Percentiles rank a stretch among this genome's conserved stretches.
These are phyloP conservation scores for Candida dubliniensis DNA, from an alignment of 1,139 yeast species.

Conservation along the genomic window DNA sequence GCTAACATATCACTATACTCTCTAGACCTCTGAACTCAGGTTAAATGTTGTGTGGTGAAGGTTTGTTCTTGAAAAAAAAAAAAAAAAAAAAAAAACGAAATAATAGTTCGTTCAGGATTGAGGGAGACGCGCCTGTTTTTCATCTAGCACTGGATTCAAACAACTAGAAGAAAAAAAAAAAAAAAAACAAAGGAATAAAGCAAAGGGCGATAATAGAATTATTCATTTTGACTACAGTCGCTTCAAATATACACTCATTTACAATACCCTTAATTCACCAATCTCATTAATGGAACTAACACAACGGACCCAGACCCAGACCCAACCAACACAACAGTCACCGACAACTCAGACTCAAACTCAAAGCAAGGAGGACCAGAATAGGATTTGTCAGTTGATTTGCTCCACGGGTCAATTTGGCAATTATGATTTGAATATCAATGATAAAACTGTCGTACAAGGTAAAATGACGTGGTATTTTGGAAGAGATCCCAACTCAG, in stretches of 20 bases:
- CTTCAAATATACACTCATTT: no score
- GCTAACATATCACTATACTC: no score
- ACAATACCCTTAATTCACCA: no score
- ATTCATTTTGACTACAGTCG: no score
- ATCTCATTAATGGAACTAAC: conserved; percentile 18
- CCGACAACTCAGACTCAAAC: conserved; percentile 32
- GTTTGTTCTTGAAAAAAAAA: no score
- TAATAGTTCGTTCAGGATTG: no score
- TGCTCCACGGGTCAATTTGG: conserved; percentile 67
- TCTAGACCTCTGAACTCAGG: no score
- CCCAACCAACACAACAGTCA: conserved; percentile 67
- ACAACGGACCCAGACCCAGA: conserved; percentile 60
- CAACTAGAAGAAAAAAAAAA: neutral
- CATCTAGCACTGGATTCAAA: neutral
- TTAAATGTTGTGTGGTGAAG: no score
- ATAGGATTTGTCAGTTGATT: conserved; percentile 49
- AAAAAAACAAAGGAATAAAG: neutral
- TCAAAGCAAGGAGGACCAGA: conserved; percentile 27
- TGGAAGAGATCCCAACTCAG: conserved; percentile 75
- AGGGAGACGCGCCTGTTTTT: neutral
- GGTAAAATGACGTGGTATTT: conserved; percentile 64
- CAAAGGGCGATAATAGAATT: neutral
- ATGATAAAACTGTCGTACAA: conserved; percentile 22
- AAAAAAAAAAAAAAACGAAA: no score
- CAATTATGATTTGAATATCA: conserved; percentile 37